Conservation (phyloP, 257 asterid genomes). For the Hygrophila difformis region DNA sequence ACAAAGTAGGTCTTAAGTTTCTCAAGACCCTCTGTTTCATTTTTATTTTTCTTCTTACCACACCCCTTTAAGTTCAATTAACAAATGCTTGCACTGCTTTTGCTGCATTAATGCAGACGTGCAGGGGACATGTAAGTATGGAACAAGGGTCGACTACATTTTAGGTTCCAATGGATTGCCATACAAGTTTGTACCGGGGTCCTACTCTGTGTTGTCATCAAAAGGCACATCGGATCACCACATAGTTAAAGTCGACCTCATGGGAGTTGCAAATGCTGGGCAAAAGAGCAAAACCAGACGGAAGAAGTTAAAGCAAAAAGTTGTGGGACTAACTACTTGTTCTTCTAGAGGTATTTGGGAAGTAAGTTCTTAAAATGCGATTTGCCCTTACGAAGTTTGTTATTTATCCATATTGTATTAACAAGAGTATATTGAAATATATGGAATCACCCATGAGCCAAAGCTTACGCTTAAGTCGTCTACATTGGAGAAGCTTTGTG, state of each 20-base stretch:
- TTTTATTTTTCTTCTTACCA: not conserved
- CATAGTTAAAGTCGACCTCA: conserved; percentile 69
- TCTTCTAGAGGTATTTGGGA: not conserved
- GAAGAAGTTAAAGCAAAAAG: not conserved
- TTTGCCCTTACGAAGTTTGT: not conserved
- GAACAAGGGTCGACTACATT: conserved; percentile 84
- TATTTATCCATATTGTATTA: no score
- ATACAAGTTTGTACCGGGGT: conserved; percentile 70
- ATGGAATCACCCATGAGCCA: no score
- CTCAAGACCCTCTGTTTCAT: not conserved
- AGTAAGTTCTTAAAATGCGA: not conserved
- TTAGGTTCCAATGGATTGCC: conserved; percentile 41
- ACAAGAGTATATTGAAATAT: no score
- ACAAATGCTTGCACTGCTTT: no score
- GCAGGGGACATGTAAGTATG: conserved; percentile 93
- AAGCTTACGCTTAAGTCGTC: no score
- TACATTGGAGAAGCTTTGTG: no score
- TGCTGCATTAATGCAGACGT: conserved; percentile 42
- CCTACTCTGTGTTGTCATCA: conserved; percentile 78
- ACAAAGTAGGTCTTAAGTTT: conserved; percentile 50
- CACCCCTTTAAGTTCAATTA: no score
- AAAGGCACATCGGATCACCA: conserved; percentile 96
- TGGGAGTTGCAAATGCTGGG: conserved; percentile 27
- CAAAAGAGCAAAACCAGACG: conserved; percentile 11
- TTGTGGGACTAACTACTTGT: not conserved